These are phyloP conservation scores for Calonectria leucothoes DNA, from an alignment of 2,329 filamentous ascomycete species.

Conservation along the genomic window DNA sequence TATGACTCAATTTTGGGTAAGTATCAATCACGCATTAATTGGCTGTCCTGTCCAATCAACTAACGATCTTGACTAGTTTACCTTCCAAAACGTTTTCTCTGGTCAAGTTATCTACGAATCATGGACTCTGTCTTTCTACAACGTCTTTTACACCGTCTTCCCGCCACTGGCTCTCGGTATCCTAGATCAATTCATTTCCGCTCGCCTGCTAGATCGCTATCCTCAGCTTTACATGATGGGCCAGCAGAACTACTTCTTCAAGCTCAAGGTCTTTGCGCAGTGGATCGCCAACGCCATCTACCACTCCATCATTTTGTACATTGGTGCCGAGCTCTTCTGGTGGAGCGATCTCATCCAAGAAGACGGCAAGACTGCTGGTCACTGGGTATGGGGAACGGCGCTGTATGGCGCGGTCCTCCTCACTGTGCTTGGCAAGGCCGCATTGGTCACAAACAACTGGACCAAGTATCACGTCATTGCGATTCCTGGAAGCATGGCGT, in stretches of 20 bases:
- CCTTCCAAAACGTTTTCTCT: conserved; percentile 98
- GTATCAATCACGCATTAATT: conserved; percentile 44
- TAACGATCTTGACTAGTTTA: conserved; percentile 71
- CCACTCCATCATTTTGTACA: conserved; percentile 93
- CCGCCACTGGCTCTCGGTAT: conserved; percentile 96
- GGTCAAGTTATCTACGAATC: conserved; percentile 99
- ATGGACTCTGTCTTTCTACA: conserved; percentile 99
- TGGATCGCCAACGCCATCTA: conserved; percentile 97
- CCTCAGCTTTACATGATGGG: conserved; percentile 95
- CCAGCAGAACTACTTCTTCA: conserved; percentile 94
- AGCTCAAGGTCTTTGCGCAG: conserved; percentile 88
- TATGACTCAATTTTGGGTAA: conserved; percentile 99
- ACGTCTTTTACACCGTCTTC: conserved; percentile 96
- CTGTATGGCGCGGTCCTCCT: conserved; percentile 94
- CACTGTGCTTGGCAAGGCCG: conserved; percentile 94
- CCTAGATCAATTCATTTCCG: conserved; percentile 97
- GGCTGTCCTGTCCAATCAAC: neutral
- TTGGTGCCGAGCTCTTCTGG: conserved; percentile 85
- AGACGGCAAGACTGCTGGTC: conserved; percentile 86
- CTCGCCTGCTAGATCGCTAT: conserved; percentile 91
- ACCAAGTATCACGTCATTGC: conserved; percentile 97
- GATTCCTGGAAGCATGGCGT: conserved; percentile 90
- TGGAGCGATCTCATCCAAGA: conserved; percentile 80
- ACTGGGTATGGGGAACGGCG: conserved; percentile 98
- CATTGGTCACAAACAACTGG: conserved; percentile 96